Evolutionary conservation across 345 rosid species (phyloP), one percentile per base, ranked within the genome.

Genomic region (Ceriops zippeliana): DNA sequence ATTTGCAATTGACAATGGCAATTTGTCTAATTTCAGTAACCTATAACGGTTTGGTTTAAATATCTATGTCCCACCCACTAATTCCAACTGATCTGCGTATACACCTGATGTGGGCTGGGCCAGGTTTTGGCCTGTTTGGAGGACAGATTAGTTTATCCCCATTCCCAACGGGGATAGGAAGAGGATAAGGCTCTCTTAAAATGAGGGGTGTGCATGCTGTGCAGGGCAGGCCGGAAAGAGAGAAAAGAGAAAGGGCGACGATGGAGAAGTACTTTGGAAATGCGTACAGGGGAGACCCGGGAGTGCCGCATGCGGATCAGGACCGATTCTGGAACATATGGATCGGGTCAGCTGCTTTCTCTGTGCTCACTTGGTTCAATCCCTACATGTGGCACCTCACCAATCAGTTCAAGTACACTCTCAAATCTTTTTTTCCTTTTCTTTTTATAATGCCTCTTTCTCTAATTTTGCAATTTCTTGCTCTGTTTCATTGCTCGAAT

Each of bases 181-280:
- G 30, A 61, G 27, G 49, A 52, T 11, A 58, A 47, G 66, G 31
- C 57, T 52, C 20, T 8, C 7, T 7, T 26, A 17, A 0, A n/a
- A 13, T 6, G 30, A 30, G 31, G 13, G 4, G 26, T 5, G 22
- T 38, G 26, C 1, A 2, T 38, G 16, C 19, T 2, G 17, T 13
- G 19, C 4, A 11, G 65, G 16, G 47, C 47, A 3, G 37, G 35
- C n/a, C 26, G 26, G 26, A 26, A 46, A 26, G 24, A 8, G 20
- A 63, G 20, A 28, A 32, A 31, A 34, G 66, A 34, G 37, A 34
- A 7, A 7, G 62, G 66, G 57, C 5, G 58, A 49, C 31, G 69
- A 88, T 88, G 98, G 96, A 92, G 91, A 92, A 92, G 80, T 90
- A 88, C 65, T 90, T 92, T 66, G 96, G 96, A 52, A 90, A 86